Percentiles rank a stretch among this genome's conserved stretches.
Conservation (phyloP, 2,329 filamentous ascomycete species). For the Nothophaeocryptopus gaeumannii region DNA sequence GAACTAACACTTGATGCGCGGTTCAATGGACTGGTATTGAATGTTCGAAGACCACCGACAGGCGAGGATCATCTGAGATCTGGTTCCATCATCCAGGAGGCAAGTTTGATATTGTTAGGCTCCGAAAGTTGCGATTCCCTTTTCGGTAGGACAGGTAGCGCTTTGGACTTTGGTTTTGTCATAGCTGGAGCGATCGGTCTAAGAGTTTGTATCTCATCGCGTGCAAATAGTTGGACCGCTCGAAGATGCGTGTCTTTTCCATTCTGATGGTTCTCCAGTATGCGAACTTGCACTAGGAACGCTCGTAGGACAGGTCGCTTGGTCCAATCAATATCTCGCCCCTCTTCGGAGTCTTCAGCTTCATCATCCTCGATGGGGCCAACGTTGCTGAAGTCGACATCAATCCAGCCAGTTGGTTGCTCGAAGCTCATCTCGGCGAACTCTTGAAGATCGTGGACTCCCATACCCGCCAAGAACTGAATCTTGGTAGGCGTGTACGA, state of each 20-base stretch:
- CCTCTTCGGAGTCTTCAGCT: slow-evolving; percentile 31
- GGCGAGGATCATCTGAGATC: slow-evolving; percentile 32
- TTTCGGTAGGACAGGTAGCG: background rate
- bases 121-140: slow-evolving; percentile 7
- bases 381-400: slow-evolving; percentile 68
- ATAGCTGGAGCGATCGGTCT: slow-evolving; percentile 14
- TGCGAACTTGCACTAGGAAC: slow-evolving; percentile 84
- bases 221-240: slow-evolving; percentile 79
- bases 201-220: slow-evolving; percentile 36
- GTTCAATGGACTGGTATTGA: too few species aligned
- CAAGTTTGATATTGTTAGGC: slow-evolving; percentile 33
- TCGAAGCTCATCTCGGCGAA: slow-evolving; percentile 78
- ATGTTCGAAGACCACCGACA: too few species aligned
- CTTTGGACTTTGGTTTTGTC: slow-evolving; percentile 13
- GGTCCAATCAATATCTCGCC: slow-evolving; percentile 45
- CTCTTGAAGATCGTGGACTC: slow-evolving; percentile 85
- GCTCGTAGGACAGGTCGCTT: slow-evolving; percentile 73
- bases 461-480: slow-evolving; percentile 81
- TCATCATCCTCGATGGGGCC: slow-evolving; percentile 44
- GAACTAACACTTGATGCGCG: too few species aligned
- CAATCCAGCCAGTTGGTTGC: slow-evolving; percentile 84
- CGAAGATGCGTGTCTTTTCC: slow-evolving; percentile 98
- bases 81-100: slow-evolving; percentile 37
- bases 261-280: slow-evolving; percentile 97
- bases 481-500: slow-evolving; percentile 96